Percentiles rank a stretch among this genome's conserved stretches.
Evolutionary conservation across 495 filamentous ascomycete species (phyloP).

Genomic region (Tuber brumale): DNA sequence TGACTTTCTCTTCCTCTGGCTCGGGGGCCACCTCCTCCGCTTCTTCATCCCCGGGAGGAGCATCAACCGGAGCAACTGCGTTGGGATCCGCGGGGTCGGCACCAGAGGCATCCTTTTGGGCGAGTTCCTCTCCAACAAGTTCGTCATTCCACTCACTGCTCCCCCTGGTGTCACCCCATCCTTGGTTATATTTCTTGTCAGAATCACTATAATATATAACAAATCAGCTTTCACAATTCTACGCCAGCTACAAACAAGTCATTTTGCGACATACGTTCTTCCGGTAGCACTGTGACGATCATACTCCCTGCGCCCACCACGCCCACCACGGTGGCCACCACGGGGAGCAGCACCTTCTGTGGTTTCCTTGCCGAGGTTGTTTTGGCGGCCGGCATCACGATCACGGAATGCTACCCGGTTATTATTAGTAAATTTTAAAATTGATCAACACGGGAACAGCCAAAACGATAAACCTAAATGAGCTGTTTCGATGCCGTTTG

Average conservation of each 20-base stretch:
- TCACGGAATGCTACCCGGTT: constrained; percentile 71
- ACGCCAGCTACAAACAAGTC: constrained; percentile 12
- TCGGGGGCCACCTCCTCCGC: constrained; percentile 38
- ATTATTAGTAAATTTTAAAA: constrained; percentile 12
- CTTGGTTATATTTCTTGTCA: constrained; percentile 84
- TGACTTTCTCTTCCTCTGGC: constrained; percentile 76
- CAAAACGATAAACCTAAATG: constrained; percentile 27
- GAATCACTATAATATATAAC: constrained; percentile 56
- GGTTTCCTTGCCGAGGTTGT: constrained; percentile 74
- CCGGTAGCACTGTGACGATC: constrained; percentile 76
- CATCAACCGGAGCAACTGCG: constrained; percentile 37
- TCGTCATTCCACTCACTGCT: constrained; percentile 79
- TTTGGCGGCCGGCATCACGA: constrained; percentile 69
- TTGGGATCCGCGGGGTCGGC: constrained; percentile 45
- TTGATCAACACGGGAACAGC: constrained; percentile 1
- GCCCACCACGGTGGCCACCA: constrained; percentile 48
- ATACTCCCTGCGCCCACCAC: constrained; percentile 53
- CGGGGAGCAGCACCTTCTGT: constrained; percentile 54
- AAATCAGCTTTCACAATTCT: constrained; percentile 19
- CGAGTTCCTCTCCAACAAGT: constrained; percentile 76
- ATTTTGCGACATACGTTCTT: constrained; percentile 53
- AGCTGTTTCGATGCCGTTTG: background rate
- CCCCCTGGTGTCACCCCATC: constrained; percentile 80
- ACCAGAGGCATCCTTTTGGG: constrained; percentile 69
- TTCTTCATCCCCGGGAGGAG: constrained; percentile 47